Conservation (phyloP, 179 eudicot genomes). For the Actinidia arguta region DNA sequence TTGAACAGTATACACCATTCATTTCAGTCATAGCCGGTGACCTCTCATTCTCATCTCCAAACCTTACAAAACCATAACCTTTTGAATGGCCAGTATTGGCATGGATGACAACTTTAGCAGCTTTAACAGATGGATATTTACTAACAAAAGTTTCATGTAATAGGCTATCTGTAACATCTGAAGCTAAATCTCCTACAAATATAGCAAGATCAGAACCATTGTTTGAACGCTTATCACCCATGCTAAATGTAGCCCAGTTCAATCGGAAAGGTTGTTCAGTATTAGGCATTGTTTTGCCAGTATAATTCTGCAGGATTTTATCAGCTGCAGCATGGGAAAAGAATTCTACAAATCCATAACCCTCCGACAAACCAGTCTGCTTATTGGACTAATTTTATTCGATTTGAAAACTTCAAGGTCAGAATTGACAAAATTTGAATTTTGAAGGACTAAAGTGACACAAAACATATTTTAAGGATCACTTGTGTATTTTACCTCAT, state of each 20-base stretch:
- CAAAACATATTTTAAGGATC: no score
- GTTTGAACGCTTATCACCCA: slow-evolving; percentile 84
- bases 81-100: slow-evolving; percentile 93
- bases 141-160: slow-evolving; percentile 79
- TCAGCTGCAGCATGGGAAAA: slow-evolving; percentile 78
- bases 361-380: slow-evolving; percentile 87
- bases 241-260: slow-evolving; percentile 98
- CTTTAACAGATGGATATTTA: slow-evolving; percentile 91
- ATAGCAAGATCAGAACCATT: slow-evolving; percentile 95
- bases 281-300: slow-evolving; percentile 76
- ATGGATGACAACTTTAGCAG: slow-evolving; percentile 96
- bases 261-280: slow-evolving; percentile 88
- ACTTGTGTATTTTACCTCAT: no score
- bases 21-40: slow-evolving; percentile 92
- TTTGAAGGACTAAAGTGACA: not conserved
- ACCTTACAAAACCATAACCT: slow-evolving; percentile 97
- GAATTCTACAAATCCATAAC: slow-evolving; percentile 97
- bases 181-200: slow-evolving; percentile 95
- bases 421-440: no score
- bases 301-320: slow-evolving; percentile 67
- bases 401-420: no score
- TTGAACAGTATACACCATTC: slow-evolving; percentile 92
- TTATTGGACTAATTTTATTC: slow-evolving; percentile 23
- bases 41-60: slow-evolving; percentile 96
- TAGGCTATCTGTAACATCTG: slow-evolving; percentile 88